phyloP scores from a whole-genome alignment of 179 eudicot genomes.

The Silene vulgaris region DNA sequence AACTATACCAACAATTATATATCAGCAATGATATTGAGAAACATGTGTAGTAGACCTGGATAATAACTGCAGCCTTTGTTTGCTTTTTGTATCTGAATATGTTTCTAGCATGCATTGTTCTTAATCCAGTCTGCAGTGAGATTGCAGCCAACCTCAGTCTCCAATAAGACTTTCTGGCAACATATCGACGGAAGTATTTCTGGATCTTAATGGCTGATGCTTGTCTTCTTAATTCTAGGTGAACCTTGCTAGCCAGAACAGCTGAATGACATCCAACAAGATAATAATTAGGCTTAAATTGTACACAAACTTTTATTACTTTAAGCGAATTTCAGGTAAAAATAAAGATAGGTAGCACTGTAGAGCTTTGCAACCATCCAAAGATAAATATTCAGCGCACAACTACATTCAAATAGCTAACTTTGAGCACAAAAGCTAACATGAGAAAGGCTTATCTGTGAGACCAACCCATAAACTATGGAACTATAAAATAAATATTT shows the following conservation, averaged over 20 bases:
- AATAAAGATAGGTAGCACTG: conserved; percentile 47
- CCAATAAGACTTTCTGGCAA: conserved; percentile 52
- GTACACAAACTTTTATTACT: background rate
- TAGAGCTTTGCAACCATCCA: no score
- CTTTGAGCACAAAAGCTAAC: no score
- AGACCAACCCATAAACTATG: no score
- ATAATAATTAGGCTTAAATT: conserved; percentile 10
- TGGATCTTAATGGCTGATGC: conserved; percentile 88
- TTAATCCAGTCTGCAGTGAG: conserved; percentile 74
- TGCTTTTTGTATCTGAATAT: conserved; percentile 78
- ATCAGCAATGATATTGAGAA: conserved; percentile 26
- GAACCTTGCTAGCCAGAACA: conserved; percentile 70
- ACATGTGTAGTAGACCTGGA: conserved; percentile 54
- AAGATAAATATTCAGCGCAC: no score
- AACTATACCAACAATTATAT: background rate
- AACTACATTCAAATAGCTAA: no score
- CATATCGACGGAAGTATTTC: conserved; percentile 60
- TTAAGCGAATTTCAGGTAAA: background rate
- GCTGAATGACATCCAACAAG: conserved; percentile 35
- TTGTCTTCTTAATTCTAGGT: conserved; percentile 64
- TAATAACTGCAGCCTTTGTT: conserved; percentile 72
- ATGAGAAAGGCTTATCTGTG: no score
- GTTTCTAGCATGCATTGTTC: conserved; percentile 85
- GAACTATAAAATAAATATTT: no score
- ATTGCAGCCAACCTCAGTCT: conserved; percentile 51